Base-by-base conservation (phyloP, 805 yeast genomes). In the Saccharomycopsis fodiens region DNA sequence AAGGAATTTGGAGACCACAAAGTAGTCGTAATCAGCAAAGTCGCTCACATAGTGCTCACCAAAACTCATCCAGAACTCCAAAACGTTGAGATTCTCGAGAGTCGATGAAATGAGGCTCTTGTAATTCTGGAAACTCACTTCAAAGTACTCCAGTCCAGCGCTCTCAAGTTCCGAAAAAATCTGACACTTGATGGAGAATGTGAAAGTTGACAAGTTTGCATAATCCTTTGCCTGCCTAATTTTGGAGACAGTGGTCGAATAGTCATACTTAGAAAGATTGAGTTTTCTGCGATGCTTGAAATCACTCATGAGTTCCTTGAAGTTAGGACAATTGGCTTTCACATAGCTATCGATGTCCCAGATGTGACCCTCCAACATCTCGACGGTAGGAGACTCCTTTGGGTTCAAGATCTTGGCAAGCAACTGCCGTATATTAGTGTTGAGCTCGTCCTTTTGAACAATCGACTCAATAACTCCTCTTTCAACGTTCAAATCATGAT, bases 401-500 rank as follows among this genome's bases (percentile, higher is more conserved):
- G 59, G 29, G 15, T 45, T 43, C 38, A 59, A 59, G 20, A 62
- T 34, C 16, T 46, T 42, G 12, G 45, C 41, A 37, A 64, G 43
- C 13, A 66, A 16, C 4, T 49, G 41, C 21, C 44, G 46, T n/a
- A 48, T 35, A 3, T 30, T 6, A 8, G 8, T 15, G 20, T 43
- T 43, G 6, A 50, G 30, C 16, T 44, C 46, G 21, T 36, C 8
- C n/a, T 36, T 50, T 13, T 3, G 13, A n/a, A 37, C 32, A 6
- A 50, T 47, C 16, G 20, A 22, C 19, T 41, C 47, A 22, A 47
- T 40, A 13, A 44, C 43, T 12, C 23, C 35, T 22, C 39, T 46
- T 25, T 50, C 53, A 27, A 50, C 40, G 35, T 47, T 50, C 35
- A 50, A 37, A 40, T 50, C 53, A 19, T 15, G 15, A 29, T 39